Evolutionary conservation across 345 rosid genomes (phyloP), one percentile per base, ranked within the genome.

Genomic region (Heritiera littoralis): DNA sequence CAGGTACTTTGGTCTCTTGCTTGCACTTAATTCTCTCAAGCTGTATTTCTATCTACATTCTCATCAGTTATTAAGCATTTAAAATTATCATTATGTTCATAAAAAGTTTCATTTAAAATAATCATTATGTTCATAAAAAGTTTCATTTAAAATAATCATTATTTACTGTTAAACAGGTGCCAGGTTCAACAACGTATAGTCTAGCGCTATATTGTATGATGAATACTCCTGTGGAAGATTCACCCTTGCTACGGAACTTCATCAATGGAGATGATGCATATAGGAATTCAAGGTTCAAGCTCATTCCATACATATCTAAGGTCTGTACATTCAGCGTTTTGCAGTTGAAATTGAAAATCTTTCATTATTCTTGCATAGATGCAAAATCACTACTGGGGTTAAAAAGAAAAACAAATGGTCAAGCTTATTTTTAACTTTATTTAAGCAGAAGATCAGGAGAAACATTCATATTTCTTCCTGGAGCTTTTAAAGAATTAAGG

Each of bases 121-220:
- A 23, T 23, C 28, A 23, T 23, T 23, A 23, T 23, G 28, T 23
- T 23, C 28, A 23, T 23, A 23, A 23, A 23, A 23, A 23, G 28
- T 23, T 23, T 23, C 60, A 32, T 40, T 43, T 73, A 15, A 49
- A 72, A 78, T 64, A 68, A 82, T 74, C 54, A 68, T 76, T 78
- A 78, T 67, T 74, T 76, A 74, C 30, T 17, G 46, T 74, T 72
- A 80, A 59, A 58, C 84, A 95, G 98, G 98, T 95, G 66, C 98
- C 98, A 66, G 98, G 98, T 74, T 86, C 97, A 79, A 90, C 98
- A 32, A 92, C 96, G 3, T 88, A 95, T 79, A 88, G 89, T 84
- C 92, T 95, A 74, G 98, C 94, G 15, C 87, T 95, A 30, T 93
- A 93, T 77, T 95, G 89, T 85, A 92, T 93, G 98, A 92, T 92